Evolutionary conservation across 495 filamentous ascomycete species (phyloP), one percentile per base, ranked within the genome.

Genomic region (Echria macrotheca): DNA sequence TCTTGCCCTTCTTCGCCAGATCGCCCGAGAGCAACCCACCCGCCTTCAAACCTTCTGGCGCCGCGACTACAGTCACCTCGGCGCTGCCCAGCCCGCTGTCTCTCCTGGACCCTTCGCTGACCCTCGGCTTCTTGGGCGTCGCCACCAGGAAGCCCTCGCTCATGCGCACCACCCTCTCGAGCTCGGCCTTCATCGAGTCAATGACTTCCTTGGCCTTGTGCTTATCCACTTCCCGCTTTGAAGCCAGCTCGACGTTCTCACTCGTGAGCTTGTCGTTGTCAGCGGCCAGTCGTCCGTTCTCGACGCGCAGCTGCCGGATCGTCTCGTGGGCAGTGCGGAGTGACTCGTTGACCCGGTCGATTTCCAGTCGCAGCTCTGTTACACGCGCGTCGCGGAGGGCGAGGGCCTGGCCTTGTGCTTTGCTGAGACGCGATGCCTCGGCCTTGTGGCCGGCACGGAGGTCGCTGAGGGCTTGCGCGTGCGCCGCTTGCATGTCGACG

Each of bases 161-260:
- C 53, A 70, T 69, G 35, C 64, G 54, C 45, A 65, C 21, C 5
- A 69, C 65, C 3, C 62, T 33, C 48, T 66, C 63, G 32, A 78
- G 50, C 59, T 75, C 70, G 28, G 64, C 65, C 53, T 67, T 67
- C 55, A 75, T 71, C 22, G 59, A 62, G n/a, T 80, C 74, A 1
- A 79, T 74, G 15, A 78, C 78, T 21, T 72, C 61, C 41, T 70
- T 67, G n/a, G 71, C 71, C 1, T 72, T 72, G 40, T 65, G 61
- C 35, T 44, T 57, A 54, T 77, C 73, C 47, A 70, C 71, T 43
- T 77, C 73, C 7, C 71, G 61, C 36, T 60, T 52, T 9, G 46
- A 44, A 1, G 47, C 53, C 0, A 69, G 49, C 18, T 42, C 49
- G 10, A 31, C 33, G 9, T 69, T 72, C 55, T 73, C 71, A 7